Conservation (phyloP, 352 stramenopile genomes). For the Peronosclerospora sorghi region DNA sequence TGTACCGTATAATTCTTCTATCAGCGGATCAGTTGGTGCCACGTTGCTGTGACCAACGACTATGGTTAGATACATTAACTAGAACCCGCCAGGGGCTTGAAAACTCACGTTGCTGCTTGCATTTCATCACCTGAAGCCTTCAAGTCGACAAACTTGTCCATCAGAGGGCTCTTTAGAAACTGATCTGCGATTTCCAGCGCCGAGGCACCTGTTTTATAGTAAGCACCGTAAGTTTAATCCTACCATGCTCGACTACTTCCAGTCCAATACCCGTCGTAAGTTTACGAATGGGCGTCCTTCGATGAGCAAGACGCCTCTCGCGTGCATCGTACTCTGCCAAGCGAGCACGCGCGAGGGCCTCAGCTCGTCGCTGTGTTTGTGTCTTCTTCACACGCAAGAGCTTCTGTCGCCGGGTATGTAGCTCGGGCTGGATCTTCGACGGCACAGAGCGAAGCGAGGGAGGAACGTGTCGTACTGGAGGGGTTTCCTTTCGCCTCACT, state of each 20-base stretch:
- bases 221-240: background rate
- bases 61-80: background rate
- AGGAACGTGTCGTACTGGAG: constrained; percentile 2
- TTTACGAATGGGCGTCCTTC: constrained; percentile 35
- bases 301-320: constrained; percentile 7
- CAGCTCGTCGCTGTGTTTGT: constrained; percentile 63
- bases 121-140: background rate
- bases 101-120: constrained; percentile 6
- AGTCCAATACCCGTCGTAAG: constrained; percentile 40
- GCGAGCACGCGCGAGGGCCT: constrained; percentile 40
- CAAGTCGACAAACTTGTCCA: constrained; percentile 38
- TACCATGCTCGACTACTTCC: too few species aligned
- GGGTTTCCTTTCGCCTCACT: constrained; percentile 2
- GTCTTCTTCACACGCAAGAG: constrained; percentile 68
- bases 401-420: constrained; percentile 41
- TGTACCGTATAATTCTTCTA: constrained; percentile 56
- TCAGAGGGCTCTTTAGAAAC: constrained; percentile 66
- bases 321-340: constrained; percentile 48
- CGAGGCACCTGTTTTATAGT: constrained; percentile 37
- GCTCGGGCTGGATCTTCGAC: constrained; percentile 57
- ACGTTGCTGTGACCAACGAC: background rate
- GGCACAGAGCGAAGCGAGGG: constrained; percentile 26
- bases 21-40: constrained; percentile 25
- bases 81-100: background rate
- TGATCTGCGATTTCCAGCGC: constrained; percentile 72